These are phyloP conservation scores for Spathaspora sp. DNA, from an alignment of 805 yeast genomes.

Conservation along the genomic window DNA sequence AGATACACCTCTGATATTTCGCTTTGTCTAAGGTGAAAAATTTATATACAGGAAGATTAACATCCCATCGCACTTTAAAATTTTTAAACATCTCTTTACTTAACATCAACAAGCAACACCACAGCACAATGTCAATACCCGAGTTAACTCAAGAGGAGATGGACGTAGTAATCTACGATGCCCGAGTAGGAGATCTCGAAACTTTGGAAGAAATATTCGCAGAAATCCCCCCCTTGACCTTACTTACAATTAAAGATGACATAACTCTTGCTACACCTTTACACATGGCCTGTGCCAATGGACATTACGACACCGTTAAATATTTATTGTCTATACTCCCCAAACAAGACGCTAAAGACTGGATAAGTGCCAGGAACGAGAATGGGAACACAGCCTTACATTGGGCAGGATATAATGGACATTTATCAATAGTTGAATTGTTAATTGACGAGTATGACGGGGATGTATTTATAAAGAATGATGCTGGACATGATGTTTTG, in stretches of 20 bases:
- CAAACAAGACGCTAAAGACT: slow-evolving; percentile 36
- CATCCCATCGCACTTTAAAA: not conserved
- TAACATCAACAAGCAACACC: not conserved
- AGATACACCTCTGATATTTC: not conserved
- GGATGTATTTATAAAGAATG: slow-evolving; percentile 77
- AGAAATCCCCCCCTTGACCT: slow-evolving; percentile 40
- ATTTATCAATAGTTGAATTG: slow-evolving; percentile 61
- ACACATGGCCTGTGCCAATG: slow-evolving; percentile 96
- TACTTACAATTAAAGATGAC: slow-evolving; percentile 55
- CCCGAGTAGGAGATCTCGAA: slow-evolving; percentile 85
- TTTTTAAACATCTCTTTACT: not conserved
- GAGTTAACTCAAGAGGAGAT: slow-evolving; percentile 66
- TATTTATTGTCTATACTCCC: slow-evolving; percentile 52
- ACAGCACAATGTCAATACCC: slow-evolving; percentile 11
- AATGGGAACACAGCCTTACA: slow-evolving; percentile 93
- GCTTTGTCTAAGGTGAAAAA: no score
- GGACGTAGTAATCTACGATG: slow-evolving; percentile 77
- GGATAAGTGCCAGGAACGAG: slow-evolving; percentile 48
- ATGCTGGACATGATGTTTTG: slow-evolving; percentile 75
- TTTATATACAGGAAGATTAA: not conserved
- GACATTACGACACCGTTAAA: slow-evolving; percentile 67
- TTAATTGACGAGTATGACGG: slow-evolving; percentile 73
- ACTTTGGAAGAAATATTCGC: slow-evolving; percentile 65
- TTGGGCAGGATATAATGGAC: slow-evolving; percentile 94
- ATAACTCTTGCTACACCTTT: slow-evolving; percentile 68